A percentile compares a stretch with the other conserved stretches of the same genome.
These are phyloP conservation scores for Kwoniella mangroviensis DNA, from an alignment of 768 basidiomycete genomes.

Conservation along the genomic window DNA sequence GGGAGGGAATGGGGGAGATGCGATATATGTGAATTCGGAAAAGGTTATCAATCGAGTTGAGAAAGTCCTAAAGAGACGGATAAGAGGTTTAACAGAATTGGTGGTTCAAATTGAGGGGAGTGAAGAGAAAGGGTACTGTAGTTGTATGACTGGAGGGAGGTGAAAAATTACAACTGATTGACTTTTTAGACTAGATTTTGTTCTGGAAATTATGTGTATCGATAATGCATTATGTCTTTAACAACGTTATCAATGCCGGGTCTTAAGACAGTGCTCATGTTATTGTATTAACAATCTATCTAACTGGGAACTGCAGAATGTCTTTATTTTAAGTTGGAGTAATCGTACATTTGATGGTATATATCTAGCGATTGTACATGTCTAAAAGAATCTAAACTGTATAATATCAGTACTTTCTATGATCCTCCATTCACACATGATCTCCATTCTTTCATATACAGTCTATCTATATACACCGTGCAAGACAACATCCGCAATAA, in stretches of 20 bases:
- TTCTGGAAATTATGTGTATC: neutral
- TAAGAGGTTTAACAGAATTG: slow-evolving; percentile 83
- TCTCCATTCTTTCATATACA: too few species aligned
- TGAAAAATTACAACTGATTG: neutral
- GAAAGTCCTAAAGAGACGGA: slow-evolving; percentile 69
- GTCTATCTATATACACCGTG: too few species aligned
- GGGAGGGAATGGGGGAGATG: slow-evolving; percentile 53
- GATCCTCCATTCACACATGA: too few species aligned
- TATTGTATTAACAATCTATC: too few species aligned
- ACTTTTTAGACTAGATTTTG: neutral
- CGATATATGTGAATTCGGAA: slow-evolving; percentile 69
- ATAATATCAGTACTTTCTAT: too few species aligned
- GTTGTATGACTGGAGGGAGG: slow-evolving; percentile 52
- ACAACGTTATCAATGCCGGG: neutral
- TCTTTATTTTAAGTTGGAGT: too few species aligned
- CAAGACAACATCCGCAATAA: too few species aligned
- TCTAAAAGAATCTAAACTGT: neutral
- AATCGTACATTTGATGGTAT: neutral
- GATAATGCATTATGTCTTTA: neutral
- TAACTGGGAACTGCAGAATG: too few species aligned
- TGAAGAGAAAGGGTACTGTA: slow-evolving; percentile 52
- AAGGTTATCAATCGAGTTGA: slow-evolving; percentile 78
- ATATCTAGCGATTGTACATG: neutral
- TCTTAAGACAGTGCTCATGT: too few species aligned
- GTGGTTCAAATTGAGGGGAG: slow-evolving; percentile 78